Evolutionary conservation across 352 stramenopile genomes (phyloP).

Genomic region (Phytophthora pinifolia): DNA sequence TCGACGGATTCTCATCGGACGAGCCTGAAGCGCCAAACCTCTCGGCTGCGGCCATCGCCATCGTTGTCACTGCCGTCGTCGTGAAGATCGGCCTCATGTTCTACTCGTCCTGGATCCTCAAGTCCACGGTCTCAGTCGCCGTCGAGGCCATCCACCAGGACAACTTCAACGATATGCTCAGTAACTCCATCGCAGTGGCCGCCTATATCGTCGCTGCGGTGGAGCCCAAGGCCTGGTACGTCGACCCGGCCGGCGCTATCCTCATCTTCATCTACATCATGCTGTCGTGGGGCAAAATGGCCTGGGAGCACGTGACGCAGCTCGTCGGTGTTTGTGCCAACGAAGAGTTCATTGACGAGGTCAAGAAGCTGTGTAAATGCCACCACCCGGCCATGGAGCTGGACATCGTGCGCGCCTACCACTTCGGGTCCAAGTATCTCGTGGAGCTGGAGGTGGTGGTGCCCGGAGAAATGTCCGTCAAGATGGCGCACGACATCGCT

Average conservation of each 20-base stretch:
- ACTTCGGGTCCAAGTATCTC: conserved; percentile 94
- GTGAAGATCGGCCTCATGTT: conserved; percentile 73
- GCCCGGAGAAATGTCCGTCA: conserved; percentile 87
- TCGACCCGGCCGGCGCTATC: conserved; percentile 92
- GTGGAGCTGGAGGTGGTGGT: conserved; percentile 95
- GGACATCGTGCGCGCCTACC: conserved; percentile 91
- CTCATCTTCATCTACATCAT: conserved; percentile 95
- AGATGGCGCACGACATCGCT: conserved; percentile 92
- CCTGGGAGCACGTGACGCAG: conserved; percentile 90
- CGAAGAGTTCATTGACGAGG: conserved; percentile 89
- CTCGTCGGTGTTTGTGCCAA: conserved; percentile 69
- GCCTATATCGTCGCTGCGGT: conserved; percentile 60
- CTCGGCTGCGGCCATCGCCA: conserved; percentile 84
- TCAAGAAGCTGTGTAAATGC: conserved; percentile 78
- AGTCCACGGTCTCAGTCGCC: conserved; percentile 45
- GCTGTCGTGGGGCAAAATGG: conserved; percentile 88
- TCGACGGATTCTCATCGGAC: conserved; percentile 44
- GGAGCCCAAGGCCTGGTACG: conserved; percentile 73
- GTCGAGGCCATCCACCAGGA: conserved; percentile 84
- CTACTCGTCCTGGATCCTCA: conserved; percentile 65
- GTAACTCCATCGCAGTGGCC: conserved; percentile 88
- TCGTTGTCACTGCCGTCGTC: conserved; percentile 55
- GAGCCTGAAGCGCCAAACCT: conserved; percentile 85
- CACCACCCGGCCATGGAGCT: conserved; percentile 77
- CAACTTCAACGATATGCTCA: conserved; percentile 94